phyloP scores from a whole-genome alignment of 2,329 filamentous ascomycete species.

The Fusarium cyanostomum region DNA sequence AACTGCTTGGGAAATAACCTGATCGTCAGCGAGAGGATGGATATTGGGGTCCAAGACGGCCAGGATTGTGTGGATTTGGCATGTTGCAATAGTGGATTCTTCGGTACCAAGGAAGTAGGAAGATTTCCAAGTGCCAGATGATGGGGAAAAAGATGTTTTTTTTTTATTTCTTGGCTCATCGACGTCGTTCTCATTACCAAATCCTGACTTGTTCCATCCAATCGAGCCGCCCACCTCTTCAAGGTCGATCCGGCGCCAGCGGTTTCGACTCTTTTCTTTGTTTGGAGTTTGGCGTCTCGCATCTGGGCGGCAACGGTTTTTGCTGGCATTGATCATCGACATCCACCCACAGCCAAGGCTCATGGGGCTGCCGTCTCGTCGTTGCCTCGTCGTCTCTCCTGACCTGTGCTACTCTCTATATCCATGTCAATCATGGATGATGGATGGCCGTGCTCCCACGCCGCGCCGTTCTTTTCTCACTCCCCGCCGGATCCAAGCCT shows the following conservation, averaged over 20 bases:
- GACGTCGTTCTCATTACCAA: slow-evolving; percentile 51
- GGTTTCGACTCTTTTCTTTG: slow-evolving; percentile 27
- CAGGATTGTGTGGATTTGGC: slow-evolving; percentile 9
- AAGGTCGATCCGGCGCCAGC: slow-evolving; percentile 37
- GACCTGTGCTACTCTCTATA: slow-evolving; percentile 3
- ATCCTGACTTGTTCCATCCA: slow-evolving; percentile 45
- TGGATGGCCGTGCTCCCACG: slow-evolving; percentile 13
- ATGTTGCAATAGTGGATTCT: slow-evolving; percentile 8
- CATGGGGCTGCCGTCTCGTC: slow-evolving; percentile 30
- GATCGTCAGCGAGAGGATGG: slow-evolving; percentile 26
- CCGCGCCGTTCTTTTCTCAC: slow-evolving; percentile 7
- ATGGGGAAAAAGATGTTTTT: slow-evolving; percentile 33
- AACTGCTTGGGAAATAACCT: slow-evolving; percentile 18
- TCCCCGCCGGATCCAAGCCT: slow-evolving; percentile 7
- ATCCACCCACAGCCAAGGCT: slow-evolving; percentile 16
- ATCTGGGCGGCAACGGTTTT: slow-evolving; percentile 22
- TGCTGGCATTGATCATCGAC: slow-evolving; percentile 16
- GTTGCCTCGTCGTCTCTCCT: slow-evolving; percentile 10
- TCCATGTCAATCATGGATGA: slow-evolving; percentile 10
- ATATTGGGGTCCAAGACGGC: background rate
- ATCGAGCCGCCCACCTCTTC: slow-evolving; percentile 41
- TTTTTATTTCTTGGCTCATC: slow-evolving; percentile 36
- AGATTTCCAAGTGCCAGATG: slow-evolving; percentile 4
- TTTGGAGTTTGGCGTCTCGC: slow-evolving; percentile 9
- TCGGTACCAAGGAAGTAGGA: background rate